Base-by-base conservation (phyloP, 2,329 filamentous ascomycete genomes). In the Sporothrix inflata region DNA sequence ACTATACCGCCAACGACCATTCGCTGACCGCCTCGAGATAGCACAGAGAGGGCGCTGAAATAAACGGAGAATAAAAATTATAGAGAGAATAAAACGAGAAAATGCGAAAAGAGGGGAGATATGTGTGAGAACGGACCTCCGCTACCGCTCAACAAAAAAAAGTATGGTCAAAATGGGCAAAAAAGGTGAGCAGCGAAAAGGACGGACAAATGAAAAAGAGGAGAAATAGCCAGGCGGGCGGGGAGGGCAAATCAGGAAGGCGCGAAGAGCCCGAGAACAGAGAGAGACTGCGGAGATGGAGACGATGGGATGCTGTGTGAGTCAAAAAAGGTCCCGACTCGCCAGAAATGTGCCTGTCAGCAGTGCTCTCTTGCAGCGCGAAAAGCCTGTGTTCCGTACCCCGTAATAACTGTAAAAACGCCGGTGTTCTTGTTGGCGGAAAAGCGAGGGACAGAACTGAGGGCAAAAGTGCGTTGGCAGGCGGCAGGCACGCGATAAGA, bases 21-120 rank as follows among this genome's bases (percentile, higher is more conserved):
- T 63, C 53, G 68, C 42, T 73, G 71, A 73, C 71, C 71, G 71
- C 71, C 61, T 47, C 61, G 47, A 14, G 40, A 60, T 30, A 70
- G 51, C 51, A 34, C 51, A n/a, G 34, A 24, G 19, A 40, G 24
- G 40, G 38, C 51, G 69, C 38, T 34, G 68, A 67, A 67, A 51
- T 60, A 70, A 61, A 60, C 24, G 68, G 53, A 71, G 38, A 57
- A 57, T 16, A 67, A 19, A 51, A 9, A 30, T 42, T 45, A 45
- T 27, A 65, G 38, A 38, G 38, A 63, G 57, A 24, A 61, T 61
- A 40, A 42, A 21, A 30, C 57, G 19, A 42, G 9, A 30, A 16
- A 40, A 47, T 12, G 38, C 63, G 45, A 45, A 38, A 42, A 47
- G 21, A 51, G 27, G 47, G 24, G 30, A 65, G 40, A 21, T 38